Evolutionary conservation across 2,329 filamentous ascomycete genomes (phyloP).

Genomic region (Colletotrichum noveboracense): DNA sequence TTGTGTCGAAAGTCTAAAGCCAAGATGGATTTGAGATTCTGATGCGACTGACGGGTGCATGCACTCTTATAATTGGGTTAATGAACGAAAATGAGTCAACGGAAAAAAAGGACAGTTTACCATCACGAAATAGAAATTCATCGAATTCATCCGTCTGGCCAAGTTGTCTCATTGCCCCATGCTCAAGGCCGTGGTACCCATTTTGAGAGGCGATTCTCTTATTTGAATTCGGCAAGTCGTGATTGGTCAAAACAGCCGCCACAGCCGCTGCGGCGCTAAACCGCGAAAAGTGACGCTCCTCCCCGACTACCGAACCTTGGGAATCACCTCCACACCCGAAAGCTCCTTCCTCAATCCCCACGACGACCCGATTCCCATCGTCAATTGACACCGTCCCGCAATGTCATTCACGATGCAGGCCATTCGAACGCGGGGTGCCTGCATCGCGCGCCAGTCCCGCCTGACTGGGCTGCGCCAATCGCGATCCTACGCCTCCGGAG

Average conservation of each 20-base stretch:
- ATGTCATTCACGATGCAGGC: slow-evolving; percentile 37
- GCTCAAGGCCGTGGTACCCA: neutral
- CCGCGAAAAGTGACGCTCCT: slow-evolving; percentile 18
- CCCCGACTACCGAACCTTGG: neutral
- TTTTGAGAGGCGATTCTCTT: slow-evolving; percentile 10
- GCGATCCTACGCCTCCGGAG: slow-evolving; percentile 59
- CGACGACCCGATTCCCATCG: neutral
- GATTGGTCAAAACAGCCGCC: slow-evolving; percentile 5
- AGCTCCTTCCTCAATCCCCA: slow-evolving; percentile 9
- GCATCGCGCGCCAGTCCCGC: slow-evolving; percentile 41
- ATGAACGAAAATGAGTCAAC: slow-evolving; percentile 14
- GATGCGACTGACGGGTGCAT: neutral
- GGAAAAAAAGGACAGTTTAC: slow-evolving; percentile 19
- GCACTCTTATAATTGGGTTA: neutral
- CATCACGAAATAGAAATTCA: slow-evolving; percentile 13
- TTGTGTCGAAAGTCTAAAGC: neutral
- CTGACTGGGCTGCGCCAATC: slow-evolving; percentile 36
- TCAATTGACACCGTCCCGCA: slow-evolving; percentile 16
- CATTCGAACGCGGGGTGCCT: slow-evolving; percentile 38
- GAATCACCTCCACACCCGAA: slow-evolving; percentile 13
- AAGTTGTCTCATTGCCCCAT: slow-evolving; percentile 18
- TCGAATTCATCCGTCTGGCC: slow-evolving; percentile 17
- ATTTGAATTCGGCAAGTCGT: slow-evolving; percentile 23
- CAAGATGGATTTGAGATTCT: neutral
- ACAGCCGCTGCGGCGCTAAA: neutral